phyloP scores from a whole-genome alignment of 2,329 filamentous ascomycete species.

The Fusarium mundagurra region DNA sequence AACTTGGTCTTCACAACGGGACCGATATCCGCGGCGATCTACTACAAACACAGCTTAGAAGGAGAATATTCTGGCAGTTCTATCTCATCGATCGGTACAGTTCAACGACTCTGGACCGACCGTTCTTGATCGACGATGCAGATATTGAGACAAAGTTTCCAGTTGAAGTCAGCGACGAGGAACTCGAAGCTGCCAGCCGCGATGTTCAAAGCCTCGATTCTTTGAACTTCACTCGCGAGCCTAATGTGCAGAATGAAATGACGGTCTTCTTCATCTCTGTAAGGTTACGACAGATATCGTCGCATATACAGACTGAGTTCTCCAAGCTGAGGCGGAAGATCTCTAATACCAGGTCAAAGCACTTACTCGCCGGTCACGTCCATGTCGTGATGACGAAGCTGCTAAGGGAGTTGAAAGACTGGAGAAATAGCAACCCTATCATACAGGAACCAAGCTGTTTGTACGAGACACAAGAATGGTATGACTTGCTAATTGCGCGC shows the following conservation, averaged over 20 bases:
- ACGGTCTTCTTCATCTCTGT: constrained; percentile 52
- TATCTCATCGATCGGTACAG: constrained; percentile 36
- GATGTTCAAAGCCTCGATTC: not conserved
- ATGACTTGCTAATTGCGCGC: constrained; percentile 53
- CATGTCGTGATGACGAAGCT: constrained; percentile 44
- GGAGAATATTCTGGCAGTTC: constrained; percentile 37
- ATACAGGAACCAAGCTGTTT: constrained; percentile 49
- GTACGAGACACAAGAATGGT: constrained; percentile 56
- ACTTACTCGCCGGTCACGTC: constrained; percentile 31
- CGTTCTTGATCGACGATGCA: constrained; percentile 29
- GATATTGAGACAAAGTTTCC: constrained; percentile 29
- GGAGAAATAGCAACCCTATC: constrained; percentile 48
- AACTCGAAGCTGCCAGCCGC: constrained; percentile 1
- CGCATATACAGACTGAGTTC: constrained; percentile 49
- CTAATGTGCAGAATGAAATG: constrained; percentile 7
- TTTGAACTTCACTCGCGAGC: not conserved
- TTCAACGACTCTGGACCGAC: constrained; percentile 18
- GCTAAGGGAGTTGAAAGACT: constrained; percentile 48
- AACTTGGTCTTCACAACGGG: constrained; percentile 20
- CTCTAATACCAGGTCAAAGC: not conserved
- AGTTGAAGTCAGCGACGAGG: constrained; percentile 23
- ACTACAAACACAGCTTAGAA: constrained; percentile 20
- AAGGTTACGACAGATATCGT: constrained; percentile 52
- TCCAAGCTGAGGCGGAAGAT: constrained; percentile 15
- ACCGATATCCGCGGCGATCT: not conserved